Base-by-base conservation (phyloP, 164 flowering plant species). In the Macadamia tetraphylla region DNA sequence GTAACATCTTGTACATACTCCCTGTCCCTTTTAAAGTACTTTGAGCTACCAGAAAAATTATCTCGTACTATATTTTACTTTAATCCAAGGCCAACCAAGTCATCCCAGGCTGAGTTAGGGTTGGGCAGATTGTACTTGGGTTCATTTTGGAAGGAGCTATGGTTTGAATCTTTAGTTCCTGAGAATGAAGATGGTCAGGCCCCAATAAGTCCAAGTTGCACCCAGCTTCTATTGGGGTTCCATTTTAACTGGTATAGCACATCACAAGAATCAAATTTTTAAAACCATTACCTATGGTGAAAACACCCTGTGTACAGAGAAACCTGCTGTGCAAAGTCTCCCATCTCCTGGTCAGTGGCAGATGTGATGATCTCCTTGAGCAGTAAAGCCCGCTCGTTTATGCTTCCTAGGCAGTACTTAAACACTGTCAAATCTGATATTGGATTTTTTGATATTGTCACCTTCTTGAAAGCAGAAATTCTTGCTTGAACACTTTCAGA, bases 291-390 rank as follows among this genome's bases (percentile, higher is more conserved):
- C 98, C 92, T 57, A 70, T 94, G 95, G 74, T 92, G 98, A 53
- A 81, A 81, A 76, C 99, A 95, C 70, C 97, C 98, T 5, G 94
- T 81, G 76, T 84, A 90, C 2, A 84, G 64, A 30, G 97, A 83
- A 67, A 95, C 88, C 75, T 89, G 86, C 67, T 83, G 71, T 15
- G 93, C 96, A 73, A 92, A 87, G 64, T 78, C 81, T n/a, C 55
- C 73, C 43, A 90, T 66, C 42, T 86, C 88, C 72, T 81, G 72
- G 30, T 92, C 84, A 11, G 83, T 81, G 70, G 82, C 81, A 76
- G 80, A 80, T 40, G 68, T 42, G 42, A 81, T 80, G 66, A 90
- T 77, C 70, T 89, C 96, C 82, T 84, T 89, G 14, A 95, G 96
- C 66, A 92, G 74, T 65, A 81, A 74, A 59, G 81, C 68, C 73